Conservation (phyloP, 257 asterid genomes). For the Forsythia viridissima region DNA sequence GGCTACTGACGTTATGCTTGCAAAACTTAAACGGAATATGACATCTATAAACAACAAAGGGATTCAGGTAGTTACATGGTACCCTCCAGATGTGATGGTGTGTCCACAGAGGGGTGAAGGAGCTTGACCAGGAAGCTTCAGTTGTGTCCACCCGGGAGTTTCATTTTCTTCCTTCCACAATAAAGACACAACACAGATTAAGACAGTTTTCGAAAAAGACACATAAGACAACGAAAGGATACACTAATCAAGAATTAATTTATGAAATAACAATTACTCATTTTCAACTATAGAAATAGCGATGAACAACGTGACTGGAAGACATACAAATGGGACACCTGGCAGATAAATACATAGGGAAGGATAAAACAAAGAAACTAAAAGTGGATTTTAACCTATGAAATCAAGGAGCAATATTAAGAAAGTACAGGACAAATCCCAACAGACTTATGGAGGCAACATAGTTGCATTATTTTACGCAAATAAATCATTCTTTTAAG, state of each 20-base stretch:
- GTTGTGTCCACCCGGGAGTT: slow-evolving; percentile 96
- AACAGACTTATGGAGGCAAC: not conserved
- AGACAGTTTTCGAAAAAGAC: not conserved
- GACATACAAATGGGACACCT: not conserved
- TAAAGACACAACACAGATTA: slow-evolving; percentile 30
- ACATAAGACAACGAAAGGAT: slow-evolving; percentile 2
- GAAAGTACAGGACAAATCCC: not conserved
- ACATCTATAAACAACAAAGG: slow-evolving; percentile 9
- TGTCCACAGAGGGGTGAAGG: slow-evolving; percentile 98
- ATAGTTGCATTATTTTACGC: not conserved
- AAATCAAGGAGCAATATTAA: slow-evolving; percentile 1
- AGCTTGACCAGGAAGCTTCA: slow-evolving; percentile 99
- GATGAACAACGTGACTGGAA: not conserved
- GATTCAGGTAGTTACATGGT: slow-evolving; percentile 52
- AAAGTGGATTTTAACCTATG: not conserved
- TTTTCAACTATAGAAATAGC: not conserved
- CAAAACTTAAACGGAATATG: not conserved
- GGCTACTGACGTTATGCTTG: not conserved
- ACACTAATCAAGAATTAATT: not conserved
- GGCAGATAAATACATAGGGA: not conserved
- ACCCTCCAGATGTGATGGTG: slow-evolving; percentile 95
- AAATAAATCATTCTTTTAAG: not conserved
- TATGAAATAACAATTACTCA: not conserved
- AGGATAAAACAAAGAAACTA: not conserved
- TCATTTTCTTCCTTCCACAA: slow-evolving; percentile 97